Base-by-base conservation (phyloP, 2,329 filamentous ascomycete genomes). In the Colletotrichum australisinense region DNA sequence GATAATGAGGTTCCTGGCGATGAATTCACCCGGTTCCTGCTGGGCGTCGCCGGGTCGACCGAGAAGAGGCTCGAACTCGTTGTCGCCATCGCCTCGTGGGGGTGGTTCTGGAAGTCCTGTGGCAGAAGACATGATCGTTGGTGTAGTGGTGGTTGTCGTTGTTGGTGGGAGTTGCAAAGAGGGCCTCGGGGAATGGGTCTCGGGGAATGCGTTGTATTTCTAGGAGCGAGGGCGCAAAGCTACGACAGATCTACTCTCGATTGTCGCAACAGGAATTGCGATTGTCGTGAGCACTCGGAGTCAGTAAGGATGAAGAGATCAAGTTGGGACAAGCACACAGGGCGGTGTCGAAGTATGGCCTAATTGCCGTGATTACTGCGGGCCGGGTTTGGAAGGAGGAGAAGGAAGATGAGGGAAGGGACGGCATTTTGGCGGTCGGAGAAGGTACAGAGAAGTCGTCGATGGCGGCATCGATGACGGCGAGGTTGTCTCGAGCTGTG, bases 1-100 rank as follows among this genome's bases (percentile, higher is more conserved):
- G 49, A 93, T 89, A 75, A 93, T 85, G 53, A 97, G 86, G 79
- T 98, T 98, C 77, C 88, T 86, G 74, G 90, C 85, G 66, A 97
- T 87, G 28, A 90, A 86, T 72, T 90, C 87, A 19, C 88, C 88
- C 49, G 92, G 88, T 72, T 85, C 84, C 84, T 97, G 94, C 62
- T 90, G 89, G 11, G 90, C 94, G 84, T 95, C 94, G 59, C 94
- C 94, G 56, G 91, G 88, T 63, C 87, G 86, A 53, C 86, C 86
- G 16, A 88, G 84, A 11, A 88, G 81, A 35, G 86, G 86, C 75
- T 86, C 85, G 30, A 78, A 80, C 76, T 86, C 84, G 56, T 79
- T 71, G 11, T 74, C 75, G 49, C 82, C 82, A 24, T 69, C 57
- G 53, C 74, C 77, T 42, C 77, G 77, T 30, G 74, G 79, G 57